These are phyloP conservation scores for Poa annua DNA, from an alignment of 176 grass and related monocot species.

Conservation along the genomic window DNA sequence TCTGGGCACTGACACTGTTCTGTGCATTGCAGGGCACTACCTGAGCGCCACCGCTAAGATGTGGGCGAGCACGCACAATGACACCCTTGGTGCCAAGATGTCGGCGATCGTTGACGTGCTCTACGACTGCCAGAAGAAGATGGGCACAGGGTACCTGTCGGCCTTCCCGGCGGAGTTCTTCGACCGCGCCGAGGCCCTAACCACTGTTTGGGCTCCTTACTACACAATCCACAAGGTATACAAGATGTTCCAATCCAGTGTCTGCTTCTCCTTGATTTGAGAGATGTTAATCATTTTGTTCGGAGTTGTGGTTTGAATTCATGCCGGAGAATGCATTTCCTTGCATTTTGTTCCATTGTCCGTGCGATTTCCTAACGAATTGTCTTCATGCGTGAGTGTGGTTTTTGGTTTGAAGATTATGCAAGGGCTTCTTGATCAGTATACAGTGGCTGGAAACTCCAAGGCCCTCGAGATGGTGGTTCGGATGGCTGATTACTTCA, in stretches of 20 bases:
- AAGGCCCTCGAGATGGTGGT: slow-evolving; percentile 80
- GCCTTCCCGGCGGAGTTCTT: slow-evolving; percentile 91
- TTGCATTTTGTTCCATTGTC: background rate
- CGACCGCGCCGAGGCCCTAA: slow-evolving; percentile 69
- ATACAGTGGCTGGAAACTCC: slow-evolving; percentile 56
- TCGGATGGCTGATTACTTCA: slow-evolving; percentile 90
- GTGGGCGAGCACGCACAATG: slow-evolving; percentile 93
- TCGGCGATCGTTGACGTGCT: slow-evolving; percentile 57
- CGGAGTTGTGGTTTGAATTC: background rate
- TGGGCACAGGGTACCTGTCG: slow-evolving; percentile 86
- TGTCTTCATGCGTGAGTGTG: background rate
- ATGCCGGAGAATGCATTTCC: background rate
- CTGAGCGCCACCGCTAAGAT: slow-evolving; percentile 81
- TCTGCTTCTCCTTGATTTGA: background rate
- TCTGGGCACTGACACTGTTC: background rate
- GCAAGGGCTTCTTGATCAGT: slow-evolving; percentile 98
- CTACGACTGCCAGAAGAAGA: slow-evolving; percentile 74
- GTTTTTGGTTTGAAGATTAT: slow-evolving; percentile 65
- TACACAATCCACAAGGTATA: slow-evolving; percentile 96
- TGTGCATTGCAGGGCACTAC: slow-evolving; percentile 77
- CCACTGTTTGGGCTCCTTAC: slow-evolving; percentile 93
- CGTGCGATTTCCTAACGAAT: background rate
- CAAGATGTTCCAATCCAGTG: slow-evolving; percentile 9
- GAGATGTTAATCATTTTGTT: background rate
- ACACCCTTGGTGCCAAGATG: slow-evolving; percentile 69